phyloP scores from a whole-genome alignment of 768 basidiomycete genomes.

The Lactarius psammicola region DNA sequence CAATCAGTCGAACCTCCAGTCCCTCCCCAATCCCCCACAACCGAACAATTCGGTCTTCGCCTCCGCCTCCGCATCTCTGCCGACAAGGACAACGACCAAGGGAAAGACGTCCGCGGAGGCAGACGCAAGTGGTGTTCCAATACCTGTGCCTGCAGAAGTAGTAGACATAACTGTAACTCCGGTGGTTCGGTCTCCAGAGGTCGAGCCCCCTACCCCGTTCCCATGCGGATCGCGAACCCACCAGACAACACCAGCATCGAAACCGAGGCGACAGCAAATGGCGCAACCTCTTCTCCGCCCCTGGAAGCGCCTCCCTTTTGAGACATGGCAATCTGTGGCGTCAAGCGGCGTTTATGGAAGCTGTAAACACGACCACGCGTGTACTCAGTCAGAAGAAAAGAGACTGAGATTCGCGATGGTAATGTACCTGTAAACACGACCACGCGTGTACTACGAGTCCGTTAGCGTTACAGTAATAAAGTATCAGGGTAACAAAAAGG shows the following conservation, averaged over 20 bases:
- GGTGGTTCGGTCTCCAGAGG: constrained; percentile 1
- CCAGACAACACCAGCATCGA: background rate
- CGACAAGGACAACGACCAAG: background rate
- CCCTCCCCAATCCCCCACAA: constrained; percentile 63
- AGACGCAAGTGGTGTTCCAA: constrained; percentile 1
- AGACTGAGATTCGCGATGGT: no score
- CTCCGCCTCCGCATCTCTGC: background rate
- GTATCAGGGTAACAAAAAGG: no score
- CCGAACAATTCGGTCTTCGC: background rate
- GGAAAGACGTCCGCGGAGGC: background rate
- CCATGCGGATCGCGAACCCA: no score
- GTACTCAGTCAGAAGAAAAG: no score
- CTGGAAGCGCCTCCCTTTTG: no score
- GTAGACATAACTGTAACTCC: background rate
- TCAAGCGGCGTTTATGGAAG: no score
- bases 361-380: no score
- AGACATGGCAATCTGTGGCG: no score
- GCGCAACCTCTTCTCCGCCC: background rate
- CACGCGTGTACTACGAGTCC: no score
- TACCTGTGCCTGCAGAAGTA: no score
- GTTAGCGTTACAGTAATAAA: no score
- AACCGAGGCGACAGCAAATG: background rate
- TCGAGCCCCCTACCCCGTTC: background rate
- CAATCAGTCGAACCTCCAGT: constrained; percentile 59
- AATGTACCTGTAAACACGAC: no score